phyloP scores from a whole-genome alignment of 768 basidiomycete species.

The Dictyophora rubrovolvata region DNA sequence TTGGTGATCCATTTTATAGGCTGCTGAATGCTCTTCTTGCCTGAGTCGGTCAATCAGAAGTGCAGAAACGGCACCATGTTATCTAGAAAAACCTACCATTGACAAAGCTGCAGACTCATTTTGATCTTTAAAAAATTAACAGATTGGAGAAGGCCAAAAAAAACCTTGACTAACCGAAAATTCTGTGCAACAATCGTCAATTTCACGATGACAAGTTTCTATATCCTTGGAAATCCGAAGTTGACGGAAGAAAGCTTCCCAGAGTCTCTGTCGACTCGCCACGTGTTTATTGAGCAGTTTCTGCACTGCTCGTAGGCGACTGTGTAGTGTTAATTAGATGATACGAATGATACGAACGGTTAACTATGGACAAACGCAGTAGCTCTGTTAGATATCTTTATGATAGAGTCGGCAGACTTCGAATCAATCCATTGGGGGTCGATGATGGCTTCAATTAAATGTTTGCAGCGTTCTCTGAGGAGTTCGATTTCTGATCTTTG shows the following conservation, averaged over 20 bases:
- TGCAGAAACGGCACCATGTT: neutral
- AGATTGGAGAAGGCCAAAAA: neutral
- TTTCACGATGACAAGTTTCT: constrained; percentile 31
- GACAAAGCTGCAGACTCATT: constrained; percentile 34
- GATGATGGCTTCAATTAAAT: constrained; percentile 29
- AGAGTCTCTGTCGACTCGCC: constrained; percentile 20
- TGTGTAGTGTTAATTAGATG: constrained; percentile 6
- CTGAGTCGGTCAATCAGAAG: constrained; percentile 12
- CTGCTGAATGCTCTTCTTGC: constrained; percentile 34
- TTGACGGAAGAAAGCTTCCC: constrained; percentile 38
- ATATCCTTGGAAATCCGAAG: constrained; percentile 34
- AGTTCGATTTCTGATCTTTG: constrained; percentile 34
- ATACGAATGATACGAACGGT: neutral
- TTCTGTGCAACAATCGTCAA: constrained; percentile 36
- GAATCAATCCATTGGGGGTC: constrained; percentile 22
- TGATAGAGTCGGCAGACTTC: constrained; percentile 17
- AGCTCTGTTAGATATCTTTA: constrained; percentile 23
- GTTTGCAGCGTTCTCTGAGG: constrained; percentile 37
- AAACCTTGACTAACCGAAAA: constrained; percentile 22
- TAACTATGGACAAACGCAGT: constrained; percentile 21
- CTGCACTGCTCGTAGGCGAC: constrained; percentile 27
- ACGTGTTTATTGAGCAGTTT: constrained; percentile 36
- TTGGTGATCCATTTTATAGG: constrained; percentile 30
- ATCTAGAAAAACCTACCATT: constrained; percentile 16
- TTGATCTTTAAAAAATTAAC: constrained; percentile 25